Conservation (phyloP, 1,139 yeast genomes). For the Candida sojae region DNA sequence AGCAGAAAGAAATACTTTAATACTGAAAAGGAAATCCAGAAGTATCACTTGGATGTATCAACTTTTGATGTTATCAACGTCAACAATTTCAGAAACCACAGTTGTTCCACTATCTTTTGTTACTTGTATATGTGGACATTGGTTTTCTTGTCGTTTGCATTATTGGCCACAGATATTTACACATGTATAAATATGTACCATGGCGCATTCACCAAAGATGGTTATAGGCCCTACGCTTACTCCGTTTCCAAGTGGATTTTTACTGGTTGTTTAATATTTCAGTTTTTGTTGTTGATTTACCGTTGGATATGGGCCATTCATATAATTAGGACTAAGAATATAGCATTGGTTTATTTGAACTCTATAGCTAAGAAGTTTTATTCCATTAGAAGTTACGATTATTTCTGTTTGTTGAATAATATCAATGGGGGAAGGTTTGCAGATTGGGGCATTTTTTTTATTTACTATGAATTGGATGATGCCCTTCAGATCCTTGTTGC, state of each 20-base stretch:
- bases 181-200: conserved; percentile 65
- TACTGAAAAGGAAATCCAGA: conserved; percentile 28
- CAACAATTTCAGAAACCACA: conserved; percentile 54
- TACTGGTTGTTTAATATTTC: conserved; percentile 81
- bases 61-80: conserved; percentile 47
- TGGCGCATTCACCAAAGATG: conserved; percentile 59
- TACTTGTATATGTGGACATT: conserved; percentile 55
- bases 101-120: conserved; percentile 52
- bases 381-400: conserved; percentile 57
- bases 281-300: conserved; percentile 58
- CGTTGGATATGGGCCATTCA: conserved; percentile 62
- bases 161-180: conserved; percentile 74
- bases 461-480: conserved; percentile 65
- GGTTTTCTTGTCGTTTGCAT: conserved; percentile 54
- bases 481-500: conserved; percentile 69
- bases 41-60: conserved; percentile 39
- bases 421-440: conserved; percentile 66
- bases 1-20: conserved; percentile 15
- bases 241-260: conserved; percentile 74
- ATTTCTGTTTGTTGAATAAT: conserved; percentile 71
- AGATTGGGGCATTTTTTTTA: conserved; percentile 69
- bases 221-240: conserved; percentile 59
- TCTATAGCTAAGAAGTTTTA: conserved; percentile 60
- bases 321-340: conserved; percentile 60
- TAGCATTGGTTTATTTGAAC: conserved; percentile 73